Base-by-base conservation (phyloP, 257 asterid genomes). In the Capsicum chinense region DNA sequence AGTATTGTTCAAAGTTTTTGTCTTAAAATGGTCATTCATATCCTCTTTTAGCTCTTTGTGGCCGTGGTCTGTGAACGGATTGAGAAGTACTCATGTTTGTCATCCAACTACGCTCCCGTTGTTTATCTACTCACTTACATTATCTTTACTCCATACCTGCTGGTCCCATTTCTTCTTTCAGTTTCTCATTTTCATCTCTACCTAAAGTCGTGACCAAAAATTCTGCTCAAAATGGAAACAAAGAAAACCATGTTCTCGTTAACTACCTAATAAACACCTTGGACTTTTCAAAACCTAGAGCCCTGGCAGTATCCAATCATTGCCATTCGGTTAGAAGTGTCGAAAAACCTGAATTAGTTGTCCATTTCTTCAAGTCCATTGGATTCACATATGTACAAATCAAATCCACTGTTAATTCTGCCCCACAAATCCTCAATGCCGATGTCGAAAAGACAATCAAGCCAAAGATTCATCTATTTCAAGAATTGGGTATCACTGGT, bases 401-500 rank as follows among this genome's bases (percentile, higher is more conserved):
- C 39, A 47, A 60, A 58, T 70, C 87, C 80, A 19, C 59, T 48
- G 83, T 52, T 70, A 67, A 16, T 48, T 3, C 3, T 19, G 6
- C 6, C 47, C 88, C 89, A n/a, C 37, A 15, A 26, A 16, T 88
- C 56, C 89, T 89, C n/a, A 82, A 80, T 39, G 60, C 84, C n/a
- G 52, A 84, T 33, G 47, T 85, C 35, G 88, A 83, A 39, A 88
- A 56, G 37, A 88, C 84, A 56, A 74, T 88, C 50, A 88, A 84
- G 48, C 89, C 89, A 4, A 89, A 85, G 63, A 15, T 89, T 16
- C 13, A 16, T 39, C 68, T 84, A 80, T 84, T 87, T 47, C 86
- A 86, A 15, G 92, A 88, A n/a, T 69, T 83, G 35, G 89, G 90
- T 37, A 64, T 87, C 33, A 84, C 88, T 64, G 87, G 84, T 60